A percentile compares a stretch with the other conserved stretches of the same genome.
phyloP scores from a whole-genome alignment of 805 yeast genomes.

The Zygotorulaspora florentina region DNA sequence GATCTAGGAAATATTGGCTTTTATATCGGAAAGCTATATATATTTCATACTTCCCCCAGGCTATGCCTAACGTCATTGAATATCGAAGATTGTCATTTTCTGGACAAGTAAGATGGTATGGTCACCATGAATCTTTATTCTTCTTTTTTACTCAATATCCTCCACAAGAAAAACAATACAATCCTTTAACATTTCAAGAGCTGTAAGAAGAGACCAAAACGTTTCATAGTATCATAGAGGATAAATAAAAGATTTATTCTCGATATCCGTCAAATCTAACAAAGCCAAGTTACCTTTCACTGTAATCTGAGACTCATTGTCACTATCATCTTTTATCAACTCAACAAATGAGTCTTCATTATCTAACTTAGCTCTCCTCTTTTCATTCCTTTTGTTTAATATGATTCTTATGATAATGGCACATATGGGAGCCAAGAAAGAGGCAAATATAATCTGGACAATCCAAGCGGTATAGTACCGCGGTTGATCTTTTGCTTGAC shows the following conservation, averaged over 20 bases:
- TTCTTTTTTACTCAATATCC: too few species aligned
- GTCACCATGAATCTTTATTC: too few species aligned
- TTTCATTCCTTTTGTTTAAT: slow-evolving; percentile 42
- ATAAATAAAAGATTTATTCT: slow-evolving; percentile 49
- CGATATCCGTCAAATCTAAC: slow-evolving; percentile 51
- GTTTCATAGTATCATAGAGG: slow-evolving; percentile 42
- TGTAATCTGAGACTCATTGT: slow-evolving; percentile 16
- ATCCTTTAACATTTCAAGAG: too few species aligned
- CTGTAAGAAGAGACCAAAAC: too few species aligned
- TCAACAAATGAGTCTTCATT: slow-evolving; percentile 17
- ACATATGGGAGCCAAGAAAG: slow-evolving; percentile 42
- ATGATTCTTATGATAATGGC: slow-evolving; percentile 43
- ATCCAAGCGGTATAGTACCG: slow-evolving; percentile 46
- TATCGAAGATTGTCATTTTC: too few species aligned
- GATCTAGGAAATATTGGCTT: too few species aligned
- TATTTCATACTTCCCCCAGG: too few species aligned
- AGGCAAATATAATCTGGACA: slow-evolving; percentile 50
- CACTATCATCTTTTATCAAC: slow-evolving; percentile 32
- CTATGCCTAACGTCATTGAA: too few species aligned
- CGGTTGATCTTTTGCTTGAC: slow-evolving; percentile 46
- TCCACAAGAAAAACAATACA: too few species aligned
- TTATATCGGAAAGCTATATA: too few species aligned
- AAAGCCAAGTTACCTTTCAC: slow-evolving; percentile 35
- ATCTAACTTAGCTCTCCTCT: slow-evolving; percentile 31
- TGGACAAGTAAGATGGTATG: too few species aligned